Evolutionary conservation across 2,329 filamentous ascomycete genomes (phyloP).

Genomic region (Fusarium nygamai): DNA sequence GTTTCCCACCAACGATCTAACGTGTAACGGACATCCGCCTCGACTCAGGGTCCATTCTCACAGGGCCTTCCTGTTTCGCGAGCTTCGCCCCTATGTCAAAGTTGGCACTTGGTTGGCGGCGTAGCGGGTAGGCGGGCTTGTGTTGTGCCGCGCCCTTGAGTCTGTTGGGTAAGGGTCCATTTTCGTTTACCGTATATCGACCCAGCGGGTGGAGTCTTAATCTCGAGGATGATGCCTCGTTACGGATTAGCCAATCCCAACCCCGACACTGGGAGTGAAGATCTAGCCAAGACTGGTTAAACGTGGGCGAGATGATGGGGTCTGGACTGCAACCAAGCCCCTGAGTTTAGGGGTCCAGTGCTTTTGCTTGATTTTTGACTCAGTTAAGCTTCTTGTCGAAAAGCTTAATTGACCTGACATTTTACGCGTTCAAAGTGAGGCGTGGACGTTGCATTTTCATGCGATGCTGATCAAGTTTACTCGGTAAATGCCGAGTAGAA

Average conservation of each 20-base stretch:
- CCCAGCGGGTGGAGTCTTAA: conserved; percentile 8
- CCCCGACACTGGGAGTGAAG: not conserved
- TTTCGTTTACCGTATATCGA: conserved; percentile 33
- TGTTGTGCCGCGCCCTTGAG: not conserved
- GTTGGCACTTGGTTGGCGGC: not conserved
- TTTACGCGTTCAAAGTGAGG: not conserved
- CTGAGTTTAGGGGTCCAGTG: conserved; percentile 1
- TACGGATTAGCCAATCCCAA: conserved; percentile 4
- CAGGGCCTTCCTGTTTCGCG: not conserved
- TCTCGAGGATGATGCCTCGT: conserved; percentile 6
- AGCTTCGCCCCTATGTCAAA: not conserved
- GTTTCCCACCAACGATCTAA: not conserved
- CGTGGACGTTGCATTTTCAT: not conserved
- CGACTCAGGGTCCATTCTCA: not conserved
- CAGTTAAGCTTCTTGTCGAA: not conserved
- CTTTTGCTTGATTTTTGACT: not conserved
- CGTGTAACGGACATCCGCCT: conserved; percentile 4
- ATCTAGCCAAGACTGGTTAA: not conserved
- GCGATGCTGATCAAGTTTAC: not conserved
- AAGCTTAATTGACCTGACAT: not conserved
- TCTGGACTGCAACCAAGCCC: not conserved
- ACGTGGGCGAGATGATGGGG: not conserved
- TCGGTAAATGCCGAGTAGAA: not conserved
- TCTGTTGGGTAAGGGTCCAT: conserved; percentile 3
- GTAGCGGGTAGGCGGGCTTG: no score